phyloP scores from a whole-genome alignment of 345 rosid genomes.

The Linum lewisii region DNA sequence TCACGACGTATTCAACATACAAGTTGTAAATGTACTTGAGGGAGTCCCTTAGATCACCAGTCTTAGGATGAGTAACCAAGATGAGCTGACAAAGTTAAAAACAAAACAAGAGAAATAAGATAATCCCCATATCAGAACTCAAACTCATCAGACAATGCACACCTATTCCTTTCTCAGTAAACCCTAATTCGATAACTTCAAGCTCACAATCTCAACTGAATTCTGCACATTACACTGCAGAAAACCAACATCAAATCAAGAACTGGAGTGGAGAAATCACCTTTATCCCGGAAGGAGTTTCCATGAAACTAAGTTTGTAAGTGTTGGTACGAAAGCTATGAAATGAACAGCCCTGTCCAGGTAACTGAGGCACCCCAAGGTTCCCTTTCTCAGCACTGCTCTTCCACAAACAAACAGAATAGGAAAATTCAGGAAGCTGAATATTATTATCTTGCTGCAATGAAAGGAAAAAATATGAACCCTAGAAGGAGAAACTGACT shows the following conservation, averaged over 20 bases:
- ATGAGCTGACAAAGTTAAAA: conserved; percentile 38
- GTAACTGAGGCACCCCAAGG: conserved; percentile 81
- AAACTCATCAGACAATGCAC: not conserved
- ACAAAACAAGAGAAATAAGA: not conserved
- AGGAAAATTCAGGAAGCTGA: not conserved
- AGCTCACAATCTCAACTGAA: not conserved
- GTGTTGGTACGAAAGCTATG: conserved; percentile 88
- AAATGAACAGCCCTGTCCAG: conserved; percentile 94
- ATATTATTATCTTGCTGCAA: not conserved
- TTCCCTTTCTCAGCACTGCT: conserved; percentile 64
- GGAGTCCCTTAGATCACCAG: conserved; percentile 77
- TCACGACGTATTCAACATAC: conserved; percentile 78
- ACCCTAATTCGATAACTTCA: not conserved
- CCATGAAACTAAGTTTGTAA: conserved; percentile 94
- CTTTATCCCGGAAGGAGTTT: conserved; percentile 93
- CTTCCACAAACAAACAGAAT: not conserved
- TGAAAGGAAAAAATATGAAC: not conserved
- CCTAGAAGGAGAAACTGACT: conserved; percentile 21
- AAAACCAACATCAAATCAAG: not conserved
- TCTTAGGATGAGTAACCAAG: conserved; percentile 80
- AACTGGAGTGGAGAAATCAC: conserved; percentile 20
- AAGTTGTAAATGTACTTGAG: conserved; percentile 77
- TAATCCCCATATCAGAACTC: not conserved
- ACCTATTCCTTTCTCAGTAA: not conserved
- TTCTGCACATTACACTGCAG: not conserved